These are phyloP conservation scores for Salix suchowensis DNA, from an alignment of 345 rosid species.

Conservation along the genomic window DNA sequence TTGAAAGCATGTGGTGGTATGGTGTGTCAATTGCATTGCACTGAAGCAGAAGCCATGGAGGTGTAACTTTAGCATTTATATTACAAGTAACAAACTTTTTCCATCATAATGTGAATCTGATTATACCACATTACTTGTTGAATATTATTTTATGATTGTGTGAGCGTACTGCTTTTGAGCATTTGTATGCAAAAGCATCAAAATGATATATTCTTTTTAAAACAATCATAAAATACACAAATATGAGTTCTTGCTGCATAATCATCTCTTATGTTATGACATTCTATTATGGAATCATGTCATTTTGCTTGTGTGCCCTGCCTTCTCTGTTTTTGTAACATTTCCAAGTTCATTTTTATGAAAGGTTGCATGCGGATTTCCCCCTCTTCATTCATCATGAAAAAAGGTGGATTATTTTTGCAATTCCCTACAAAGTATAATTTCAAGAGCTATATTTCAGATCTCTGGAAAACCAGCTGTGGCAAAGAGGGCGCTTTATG, in stretches of 20 bases:
- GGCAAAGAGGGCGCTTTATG: constrained; percentile 50
- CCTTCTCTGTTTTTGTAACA: background rate
- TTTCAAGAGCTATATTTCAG: constrained; percentile 38
- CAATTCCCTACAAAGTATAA: constrained; percentile 9
- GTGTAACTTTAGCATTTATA: background rate
- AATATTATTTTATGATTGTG: background rate
- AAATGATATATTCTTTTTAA: too few relatives aligned
- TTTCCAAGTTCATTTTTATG: background rate
- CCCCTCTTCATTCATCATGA: background rate
- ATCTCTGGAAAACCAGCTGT: constrained; percentile 48
- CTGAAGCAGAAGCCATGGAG: background rate
- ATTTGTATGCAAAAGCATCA: background rate
- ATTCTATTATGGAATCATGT: background rate
- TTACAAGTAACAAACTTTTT: background rate
- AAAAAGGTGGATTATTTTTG: background rate
- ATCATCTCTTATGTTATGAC: background rate
- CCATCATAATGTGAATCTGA: background rate
- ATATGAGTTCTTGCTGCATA: background rate
- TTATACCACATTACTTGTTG: background rate
- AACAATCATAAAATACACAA: too few relatives aligned
- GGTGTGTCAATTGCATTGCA: background rate
- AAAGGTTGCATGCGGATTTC: constrained; percentile 2
- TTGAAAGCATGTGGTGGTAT: background rate
- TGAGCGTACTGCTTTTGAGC: background rate
- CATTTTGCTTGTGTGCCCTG: background rate